Base-by-base conservation (phyloP, 306 rosid genomes). In the Castanea mollissima region DNA sequence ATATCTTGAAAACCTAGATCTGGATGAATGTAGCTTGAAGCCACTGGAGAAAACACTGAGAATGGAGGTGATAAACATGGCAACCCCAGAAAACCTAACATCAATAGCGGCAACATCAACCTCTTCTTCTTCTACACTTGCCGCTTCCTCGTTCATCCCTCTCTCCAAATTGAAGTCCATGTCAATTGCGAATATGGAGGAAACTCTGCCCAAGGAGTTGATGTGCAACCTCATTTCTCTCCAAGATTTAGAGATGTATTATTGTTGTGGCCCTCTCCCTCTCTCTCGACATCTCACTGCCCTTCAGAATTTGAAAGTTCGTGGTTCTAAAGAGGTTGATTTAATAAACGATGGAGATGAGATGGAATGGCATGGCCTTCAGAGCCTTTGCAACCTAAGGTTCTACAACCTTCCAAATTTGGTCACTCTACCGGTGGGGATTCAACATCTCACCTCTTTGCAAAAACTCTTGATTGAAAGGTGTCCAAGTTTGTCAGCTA, bases 391-490 rank as follows among this genome's bases (percentile, higher is more conserved):
- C 21, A 18, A 7, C 4, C 21, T 55, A 20, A 0, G 0, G 59
- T 55, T 55, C 19, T 4, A 0, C 0, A 1, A 18, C 2, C 23
- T 55, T 55, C 20, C 59, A 55, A 55, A 55, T 4, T 38, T 55
- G 59, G 59, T 5, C 20, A 15, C 20, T 14, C 8, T 55, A 2
- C 59, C 59, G 1, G 44, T 38, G 5, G 44, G 44, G 44, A 5
- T 38, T 38, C 44, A 38, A 38, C 44, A 38, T 6, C 44, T 38
- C 44, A 0, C 8, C 5, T 38, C 44, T 38, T 38, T 38, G 44
- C 44, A 38, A 6, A 38, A 3, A 0, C 3, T 29, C 4, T 0
- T 0, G 8, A 38, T 38, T 5, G 6, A 0, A 0, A 0, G 0
- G 6, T 38, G 44, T 38, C 9, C 9, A 0, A 5, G 44, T 5